Percentiles rank a stretch among this genome's conserved stretches.
These are phyloP conservation scores for Auriscalpium microsporum DNA, from an alignment of 768 basidiomycete genomes.

Conservation along the genomic window DNA sequence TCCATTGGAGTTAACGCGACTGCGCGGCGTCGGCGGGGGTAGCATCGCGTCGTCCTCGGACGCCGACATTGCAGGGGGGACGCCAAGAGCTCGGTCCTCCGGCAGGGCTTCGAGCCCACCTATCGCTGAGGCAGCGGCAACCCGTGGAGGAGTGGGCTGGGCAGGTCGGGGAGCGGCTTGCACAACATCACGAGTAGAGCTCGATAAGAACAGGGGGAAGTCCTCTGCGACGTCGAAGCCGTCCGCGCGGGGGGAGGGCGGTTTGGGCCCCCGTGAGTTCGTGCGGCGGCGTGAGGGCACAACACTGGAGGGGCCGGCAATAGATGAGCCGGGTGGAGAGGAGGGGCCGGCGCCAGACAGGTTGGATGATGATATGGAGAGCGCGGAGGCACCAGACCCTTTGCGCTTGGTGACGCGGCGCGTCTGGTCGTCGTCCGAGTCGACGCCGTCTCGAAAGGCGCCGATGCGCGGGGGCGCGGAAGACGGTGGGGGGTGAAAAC, in stretches of 20 bases:
- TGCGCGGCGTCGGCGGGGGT: constrained; percentile 14
- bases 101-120: constrained; percentile 38
- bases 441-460: background rate
- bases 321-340: background rate
- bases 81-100: constrained; percentile 39
- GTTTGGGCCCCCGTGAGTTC: background rate
- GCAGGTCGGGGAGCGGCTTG: constrained; percentile 8
- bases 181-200: constrained; percentile 8
- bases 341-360: background rate
- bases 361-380: background rate
- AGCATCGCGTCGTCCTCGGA: background rate
- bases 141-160: constrained; percentile 5
- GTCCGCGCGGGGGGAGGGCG: background rate
- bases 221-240: constrained; percentile 11
- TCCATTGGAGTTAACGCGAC: constrained; percentile 18
- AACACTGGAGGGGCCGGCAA: background rate
- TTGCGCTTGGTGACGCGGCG: background rate
- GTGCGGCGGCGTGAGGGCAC: background rate
- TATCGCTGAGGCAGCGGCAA: background rate
- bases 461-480: constrained; percentile 1
- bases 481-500: background rate
- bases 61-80: constrained; percentile 9
- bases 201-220: constrained; percentile 14
- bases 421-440: constrained; percentile 1
- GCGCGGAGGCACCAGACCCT: background rate